Base-by-base conservation (phyloP, 345 rosid genomes). In the Rhizophora mangle region DNA sequence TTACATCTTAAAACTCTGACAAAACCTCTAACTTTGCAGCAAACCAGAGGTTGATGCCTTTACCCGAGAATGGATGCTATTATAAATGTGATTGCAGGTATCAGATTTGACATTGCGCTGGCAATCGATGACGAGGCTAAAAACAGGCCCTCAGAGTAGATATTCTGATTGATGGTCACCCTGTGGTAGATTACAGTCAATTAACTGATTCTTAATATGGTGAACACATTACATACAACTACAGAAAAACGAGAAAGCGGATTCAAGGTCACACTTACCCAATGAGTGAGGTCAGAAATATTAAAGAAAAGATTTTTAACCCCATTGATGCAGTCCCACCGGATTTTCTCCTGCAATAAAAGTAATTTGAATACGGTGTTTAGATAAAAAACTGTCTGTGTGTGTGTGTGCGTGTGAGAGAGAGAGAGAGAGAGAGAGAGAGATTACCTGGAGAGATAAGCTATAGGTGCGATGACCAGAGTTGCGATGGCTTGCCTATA, bases 401-500 rank as follows among this genome's bases (percentile, higher is more conserved):
- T 16, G 26, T 32, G 6, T 36, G 20, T 8, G 26, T 32, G 6
- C n/a, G 20, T 8, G 19, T 32, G 30, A 10, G 30, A 3, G 36
- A 21, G 19, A 26, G 54, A 24, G 24, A 39, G 19, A 8, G 6
- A 53, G 4, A n/a, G 3, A 16, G 0, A 49, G 37, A 20, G 1
- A 32, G 21, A 20, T 8, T 34, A 76, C 82, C 79, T 76, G 36
- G 74, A 70, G 27, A 80, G 58, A 21, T 72, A 73, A 53, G 86
- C 81, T 6, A 82, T 11, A 16, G 85, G 85, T 20, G 70, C 73
- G 31, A 79, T 75, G 73, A 73, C 51, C 36, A 77, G 49, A 34
- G 86, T 71, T 43, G 89, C 85, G 0, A 77, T 37, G 66, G 71
- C 80, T 63, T 81, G 85, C 52, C 89, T 70, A 58, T 85, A 85